Conservation (phyloP, 2,329 filamentous ascomycete genomes). For the Xylariaceae sp. region DNA sequence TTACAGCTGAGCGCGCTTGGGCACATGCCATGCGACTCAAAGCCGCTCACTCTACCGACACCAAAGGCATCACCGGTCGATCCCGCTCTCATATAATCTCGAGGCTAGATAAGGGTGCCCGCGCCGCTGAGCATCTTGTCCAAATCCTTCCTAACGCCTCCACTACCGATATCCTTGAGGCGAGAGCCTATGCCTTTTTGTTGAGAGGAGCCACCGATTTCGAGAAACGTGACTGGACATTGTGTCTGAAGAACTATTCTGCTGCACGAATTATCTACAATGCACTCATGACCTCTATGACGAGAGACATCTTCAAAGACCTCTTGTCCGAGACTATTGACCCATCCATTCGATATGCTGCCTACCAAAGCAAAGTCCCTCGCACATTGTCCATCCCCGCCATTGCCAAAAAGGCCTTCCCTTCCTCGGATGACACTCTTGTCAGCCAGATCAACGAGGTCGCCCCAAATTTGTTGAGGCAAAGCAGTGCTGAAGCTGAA, state of each 20-base stretch:
- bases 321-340: slow-evolving; percentile 82
- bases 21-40: slow-evolving; percentile 96
- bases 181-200: slow-evolving; percentile 75
- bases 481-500: slow-evolving; percentile 47
- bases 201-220: slow-evolving; percentile 75
- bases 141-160: slow-evolving; percentile 60
- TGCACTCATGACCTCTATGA: slow-evolving; percentile 60
- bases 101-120: slow-evolving; percentile 74
- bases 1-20: slow-evolving; percentile 88
- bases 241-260: slow-evolving; percentile 72
- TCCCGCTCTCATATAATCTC: slow-evolving; percentile 87
- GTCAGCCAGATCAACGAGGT: slow-evolving; percentile 66
- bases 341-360: slow-evolving; percentile 88
- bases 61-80: slow-evolving; percentile 72
- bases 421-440: slow-evolving; percentile 57
- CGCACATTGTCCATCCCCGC: slow-evolving; percentile 76
- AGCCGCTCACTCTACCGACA: slow-evolving; percentile 71
- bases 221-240: slow-evolving; percentile 83
- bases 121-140: slow-evolving; percentile 65
- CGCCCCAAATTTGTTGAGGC: slow-evolving; percentile 63
- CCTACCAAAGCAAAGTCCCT: slow-evolving; percentile 85
- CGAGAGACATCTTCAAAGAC: slow-evolving; percentile 80
- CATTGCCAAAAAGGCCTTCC: slow-evolving; percentile 77
- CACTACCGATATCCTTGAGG: slow-evolving; percentile 73
- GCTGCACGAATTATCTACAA: slow-evolving; percentile 78